Evolutionary conservation across 371 early-diverging fungal genomes (phyloP).

Genomic region (Mucor irregularis): DNA sequence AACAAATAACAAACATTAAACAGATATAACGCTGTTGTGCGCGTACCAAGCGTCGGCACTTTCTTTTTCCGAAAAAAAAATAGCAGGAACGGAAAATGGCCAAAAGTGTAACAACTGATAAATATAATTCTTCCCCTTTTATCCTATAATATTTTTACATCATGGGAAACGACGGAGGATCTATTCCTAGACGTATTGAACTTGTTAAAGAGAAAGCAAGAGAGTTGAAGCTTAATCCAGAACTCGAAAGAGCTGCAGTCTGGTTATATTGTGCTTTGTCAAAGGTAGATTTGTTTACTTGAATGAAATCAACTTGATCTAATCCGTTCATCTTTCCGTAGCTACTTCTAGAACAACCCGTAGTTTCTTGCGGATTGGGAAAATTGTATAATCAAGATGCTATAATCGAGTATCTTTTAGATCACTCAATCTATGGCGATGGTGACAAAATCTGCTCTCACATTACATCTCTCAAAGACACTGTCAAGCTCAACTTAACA

Average conservation of each 20-base stretch:
- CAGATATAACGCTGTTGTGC: no score
- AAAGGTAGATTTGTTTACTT: conserved; percentile 51
- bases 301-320: not conserved
- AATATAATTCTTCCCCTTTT: not conserved
- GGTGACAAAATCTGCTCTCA: conserved; percentile 82
- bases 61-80: no score
- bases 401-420: conserved; percentile 81
- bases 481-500: conserved; percentile 71
- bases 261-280: conserved; percentile 90
- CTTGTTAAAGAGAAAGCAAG: conserved; percentile 89
- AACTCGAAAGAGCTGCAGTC: conserved; percentile 62
- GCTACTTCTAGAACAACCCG: conserved; percentile 73
- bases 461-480: conserved; percentile 73
- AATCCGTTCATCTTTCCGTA: conserved; percentile 4
- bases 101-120: no score
- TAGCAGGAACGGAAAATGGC: no score
- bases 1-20: no score
- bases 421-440: conserved; percentile 78
- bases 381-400: conserved; percentile 93
- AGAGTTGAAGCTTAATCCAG: conserved; percentile 73
- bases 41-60: no score
- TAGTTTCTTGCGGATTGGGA: conserved; percentile 83
- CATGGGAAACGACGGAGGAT: conserved; percentile 97
- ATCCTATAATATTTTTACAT: not conserved
- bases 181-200: conserved; percentile 92